phyloP scores from a whole-genome alignment of 164 flowering plant species.

The Annona cherimola region DNA sequence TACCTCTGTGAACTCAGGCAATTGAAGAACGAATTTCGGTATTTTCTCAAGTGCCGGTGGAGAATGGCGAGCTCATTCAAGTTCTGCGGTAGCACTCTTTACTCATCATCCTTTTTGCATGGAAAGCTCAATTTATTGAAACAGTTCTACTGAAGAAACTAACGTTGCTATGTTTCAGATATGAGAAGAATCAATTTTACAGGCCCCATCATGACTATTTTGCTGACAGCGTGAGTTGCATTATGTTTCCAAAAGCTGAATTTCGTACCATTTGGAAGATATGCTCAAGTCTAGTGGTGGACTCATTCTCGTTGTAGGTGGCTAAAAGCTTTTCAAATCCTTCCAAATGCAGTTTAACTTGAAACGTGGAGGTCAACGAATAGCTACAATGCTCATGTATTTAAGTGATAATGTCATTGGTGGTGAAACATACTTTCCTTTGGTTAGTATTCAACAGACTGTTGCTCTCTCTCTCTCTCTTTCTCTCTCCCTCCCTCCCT shows the following conservation, averaged over 20 bases:
- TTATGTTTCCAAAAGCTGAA: slow-evolving; percentile 1
- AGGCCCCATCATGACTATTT: slow-evolving; percentile 91
- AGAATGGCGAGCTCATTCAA: slow-evolving; percentile 96
- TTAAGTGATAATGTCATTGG: slow-evolving; percentile 77
- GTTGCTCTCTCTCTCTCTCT: too few species aligned
- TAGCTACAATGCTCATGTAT: slow-evolving; percentile 95
- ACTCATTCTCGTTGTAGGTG: not conserved
- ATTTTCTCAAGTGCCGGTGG: slow-evolving; percentile 81
- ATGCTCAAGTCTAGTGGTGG: not conserved
- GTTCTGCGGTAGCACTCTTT: slow-evolving; percentile 56
- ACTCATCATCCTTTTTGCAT: not conserved
- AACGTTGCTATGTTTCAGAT: slow-evolving; percentile 76
- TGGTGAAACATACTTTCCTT: slow-evolving; percentile 91
- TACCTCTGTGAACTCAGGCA: slow-evolving; percentile 39
- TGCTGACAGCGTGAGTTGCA: slow-evolving; percentile 68
- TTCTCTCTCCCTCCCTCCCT: too few species aligned
- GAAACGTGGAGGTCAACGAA: slow-evolving; percentile 87
- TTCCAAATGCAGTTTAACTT: slow-evolving; percentile 58
- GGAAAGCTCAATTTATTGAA: slow-evolving; percentile 6
- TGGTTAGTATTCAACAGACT: slow-evolving; percentile 37
- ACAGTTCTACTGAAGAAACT: slow-evolving; percentile 36
- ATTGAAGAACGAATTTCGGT: slow-evolving; percentile 88
- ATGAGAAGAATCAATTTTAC: slow-evolving; percentile 75
- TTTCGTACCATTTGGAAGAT: not conserved
- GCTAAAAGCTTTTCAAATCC: slow-evolving; percentile 6